Percentiles rank a stretch among this genome's conserved stretches.
phyloP scores from a whole-genome alignment of 495 filamentous ascomycete species.

The Talaromyces wortmannii region DNA sequence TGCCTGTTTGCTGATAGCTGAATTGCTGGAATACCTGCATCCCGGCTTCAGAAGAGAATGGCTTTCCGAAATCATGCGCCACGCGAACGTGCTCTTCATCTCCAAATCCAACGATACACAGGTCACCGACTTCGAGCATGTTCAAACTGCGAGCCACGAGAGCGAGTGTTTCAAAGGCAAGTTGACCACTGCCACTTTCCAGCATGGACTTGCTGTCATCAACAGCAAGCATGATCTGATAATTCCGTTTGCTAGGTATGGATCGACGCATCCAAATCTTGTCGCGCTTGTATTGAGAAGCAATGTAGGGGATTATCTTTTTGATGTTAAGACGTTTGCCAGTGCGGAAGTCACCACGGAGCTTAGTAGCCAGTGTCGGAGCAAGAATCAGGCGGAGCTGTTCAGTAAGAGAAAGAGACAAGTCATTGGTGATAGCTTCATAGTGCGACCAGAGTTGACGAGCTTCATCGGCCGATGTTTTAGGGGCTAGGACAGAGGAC shows the following conservation, averaged over 20 bases:
- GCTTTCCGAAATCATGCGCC: conserved; percentile 79
- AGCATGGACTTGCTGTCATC: conserved; percentile 94
- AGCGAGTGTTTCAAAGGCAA: conserved; percentile 89
- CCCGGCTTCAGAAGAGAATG: conserved; percentile 79
- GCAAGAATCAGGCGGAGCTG: conserved; percentile 93
- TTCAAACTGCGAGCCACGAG: conserved; percentile 77
- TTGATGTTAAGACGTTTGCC: conserved; percentile 98
- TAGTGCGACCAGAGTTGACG: conserved; percentile 79
- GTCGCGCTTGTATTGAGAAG: conserved; percentile 93
- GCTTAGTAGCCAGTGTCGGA: conserved; percentile 90
- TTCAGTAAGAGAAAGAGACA: conserved; percentile 82
- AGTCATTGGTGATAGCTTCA: conserved; percentile 72
- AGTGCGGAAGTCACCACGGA: conserved; percentile 94
- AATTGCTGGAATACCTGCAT: conserved; percentile 77
- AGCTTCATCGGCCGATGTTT: conserved; percentile 51
- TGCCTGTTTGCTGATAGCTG: conserved; percentile 74
- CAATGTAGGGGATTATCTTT: conserved; percentile 98
- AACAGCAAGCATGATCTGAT: conserved; percentile 95
- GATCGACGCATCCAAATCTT: conserved; percentile 99
- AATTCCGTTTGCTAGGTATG: conserved; percentile 84
- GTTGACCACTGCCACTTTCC: conserved; percentile 55
- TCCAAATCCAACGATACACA: conserved; percentile 86
- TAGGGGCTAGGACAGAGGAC: conserved; percentile 32
- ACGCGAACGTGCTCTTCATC: conserved; percentile 64
- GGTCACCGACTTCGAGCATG: conserved; percentile 89